phyloP scores from a whole-genome alignment of 2,329 filamentous ascomycete genomes.

The Furcasterigmium furcatum region DNA sequence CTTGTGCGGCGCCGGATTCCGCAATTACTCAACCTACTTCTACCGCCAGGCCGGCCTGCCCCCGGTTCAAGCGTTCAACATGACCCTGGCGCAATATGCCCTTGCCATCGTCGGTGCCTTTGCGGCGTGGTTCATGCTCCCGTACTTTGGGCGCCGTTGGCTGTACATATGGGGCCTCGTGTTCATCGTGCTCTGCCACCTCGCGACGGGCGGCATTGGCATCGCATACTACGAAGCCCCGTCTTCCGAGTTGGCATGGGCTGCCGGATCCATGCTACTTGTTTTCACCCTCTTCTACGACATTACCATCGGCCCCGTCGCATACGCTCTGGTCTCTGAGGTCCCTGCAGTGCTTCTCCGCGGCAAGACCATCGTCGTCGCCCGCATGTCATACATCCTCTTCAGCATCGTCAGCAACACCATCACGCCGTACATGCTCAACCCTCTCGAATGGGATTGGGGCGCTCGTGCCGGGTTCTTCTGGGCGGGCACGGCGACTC shows the following conservation, averaged over 20 bases:
- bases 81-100: constrained; percentile 11
- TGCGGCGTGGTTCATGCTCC: constrained; percentile 39
- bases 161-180: constrained; percentile 37
- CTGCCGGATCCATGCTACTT: constrained; percentile 33
- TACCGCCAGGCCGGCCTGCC: not conserved
- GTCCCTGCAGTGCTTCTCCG: constrained; percentile 40
- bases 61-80: not conserved
- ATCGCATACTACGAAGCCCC: constrained; percentile 37
- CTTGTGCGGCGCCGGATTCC: not conserved
- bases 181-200: constrained; percentile 30
- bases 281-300: constrained; percentile 36
- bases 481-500: constrained; percentile 38
- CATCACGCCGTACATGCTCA: constrained; percentile 29
- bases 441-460: constrained; percentile 37
- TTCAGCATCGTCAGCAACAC: constrained; percentile 35
- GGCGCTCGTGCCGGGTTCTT: constrained; percentile 43
- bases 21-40: not conserved
- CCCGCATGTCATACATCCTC: constrained; percentile 35
- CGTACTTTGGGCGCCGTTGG: constrained; percentile 34
- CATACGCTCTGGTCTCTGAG: constrained; percentile 41
- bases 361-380: constrained; percentile 42
- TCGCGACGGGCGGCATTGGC: constrained; percentile 37
- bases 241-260: constrained; percentile 19
- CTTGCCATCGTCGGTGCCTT: constrained; percentile 39
- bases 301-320: constrained; percentile 38